phyloP scores from a whole-genome alignment of 345 rosid species.

The Eutrema heterophyllum region DNA sequence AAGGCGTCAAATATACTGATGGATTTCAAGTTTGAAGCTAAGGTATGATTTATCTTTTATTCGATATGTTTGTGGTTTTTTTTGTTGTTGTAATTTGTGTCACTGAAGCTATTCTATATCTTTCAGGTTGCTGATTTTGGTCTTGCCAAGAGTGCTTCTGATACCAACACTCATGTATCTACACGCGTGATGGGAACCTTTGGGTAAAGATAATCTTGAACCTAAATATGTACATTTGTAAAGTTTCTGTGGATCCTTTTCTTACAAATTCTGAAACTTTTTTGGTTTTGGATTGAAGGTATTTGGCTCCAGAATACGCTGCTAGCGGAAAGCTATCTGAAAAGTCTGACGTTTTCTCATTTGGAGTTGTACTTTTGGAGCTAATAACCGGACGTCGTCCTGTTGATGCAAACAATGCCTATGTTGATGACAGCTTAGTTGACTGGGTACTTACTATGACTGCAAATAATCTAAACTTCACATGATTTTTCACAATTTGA shows the following conservation, averaged over 20 bases:
- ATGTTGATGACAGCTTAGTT: constrained; percentile 76
- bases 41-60: constrained; percentile 37
- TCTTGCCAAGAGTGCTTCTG: constrained; percentile 77
- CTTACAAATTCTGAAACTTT: background rate
- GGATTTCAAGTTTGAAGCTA: constrained; percentile 83
- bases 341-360: constrained; percentile 89
- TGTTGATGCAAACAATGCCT: constrained; percentile 51
- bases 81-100: background rate
- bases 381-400: constrained; percentile 71
- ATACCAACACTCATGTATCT: constrained; percentile 81
- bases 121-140: constrained; percentile 76
- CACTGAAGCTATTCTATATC: background rate
- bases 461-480: background rate
- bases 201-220: constrained; percentile 23
- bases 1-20: constrained; percentile 82
- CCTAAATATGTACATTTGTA: background rate
- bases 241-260: background rate
- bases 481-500: background rate
- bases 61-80: background rate
- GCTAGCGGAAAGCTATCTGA: constrained; percentile 80
- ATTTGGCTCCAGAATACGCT: constrained; percentile 90
- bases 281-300: constrained; percentile 35
- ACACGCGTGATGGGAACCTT: constrained; percentile 94
- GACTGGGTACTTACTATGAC: constrained; percentile 62
- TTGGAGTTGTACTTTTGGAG: constrained; percentile 83